These are phyloP conservation scores for Platanus orientalis DNA, from an alignment of 164 flowering plant species.

Conservation along the genomic window DNA sequence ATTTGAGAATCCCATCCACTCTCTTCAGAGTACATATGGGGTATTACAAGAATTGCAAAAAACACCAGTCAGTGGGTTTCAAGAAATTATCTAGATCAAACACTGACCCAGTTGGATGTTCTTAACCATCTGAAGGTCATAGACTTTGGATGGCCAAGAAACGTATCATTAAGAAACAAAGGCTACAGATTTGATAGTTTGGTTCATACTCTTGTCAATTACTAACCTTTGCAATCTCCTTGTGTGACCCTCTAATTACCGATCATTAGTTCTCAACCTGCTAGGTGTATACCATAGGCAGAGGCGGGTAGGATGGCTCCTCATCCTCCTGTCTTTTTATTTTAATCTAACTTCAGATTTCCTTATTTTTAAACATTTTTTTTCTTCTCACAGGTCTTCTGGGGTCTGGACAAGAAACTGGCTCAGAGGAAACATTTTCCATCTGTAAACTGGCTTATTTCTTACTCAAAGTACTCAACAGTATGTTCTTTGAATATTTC, in stretches of 20 bases:
- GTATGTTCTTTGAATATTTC: conserved; percentile 33
- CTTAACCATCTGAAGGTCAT: neutral
- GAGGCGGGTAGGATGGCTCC: neutral
- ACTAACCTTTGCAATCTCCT: neutral
- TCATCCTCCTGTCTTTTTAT: neutral
- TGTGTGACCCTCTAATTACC: neutral
- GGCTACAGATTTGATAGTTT: neutral
- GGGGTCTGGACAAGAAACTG: conserved; percentile 99
- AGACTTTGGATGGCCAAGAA: neutral
- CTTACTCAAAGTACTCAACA: conserved; percentile 90
- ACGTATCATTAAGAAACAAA: neutral
- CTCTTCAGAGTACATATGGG: no score
- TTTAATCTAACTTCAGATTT: neutral
- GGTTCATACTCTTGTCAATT: neutral
- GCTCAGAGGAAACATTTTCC: conserved; percentile 99
- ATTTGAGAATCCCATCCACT: neutral
- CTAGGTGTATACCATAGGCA: neutral
- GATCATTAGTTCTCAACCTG: neutral
- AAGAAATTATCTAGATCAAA: neutral
- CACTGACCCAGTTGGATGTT: neutral
- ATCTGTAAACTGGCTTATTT: conserved; percentile 98
- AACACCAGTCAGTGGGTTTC: neutral
- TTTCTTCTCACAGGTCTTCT: conserved; percentile 96
- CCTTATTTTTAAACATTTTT: neutral
- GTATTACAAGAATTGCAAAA: no score